Conservation (phyloP, 192 early-diverging fungal species). For the Backusella sp. region DNA sequence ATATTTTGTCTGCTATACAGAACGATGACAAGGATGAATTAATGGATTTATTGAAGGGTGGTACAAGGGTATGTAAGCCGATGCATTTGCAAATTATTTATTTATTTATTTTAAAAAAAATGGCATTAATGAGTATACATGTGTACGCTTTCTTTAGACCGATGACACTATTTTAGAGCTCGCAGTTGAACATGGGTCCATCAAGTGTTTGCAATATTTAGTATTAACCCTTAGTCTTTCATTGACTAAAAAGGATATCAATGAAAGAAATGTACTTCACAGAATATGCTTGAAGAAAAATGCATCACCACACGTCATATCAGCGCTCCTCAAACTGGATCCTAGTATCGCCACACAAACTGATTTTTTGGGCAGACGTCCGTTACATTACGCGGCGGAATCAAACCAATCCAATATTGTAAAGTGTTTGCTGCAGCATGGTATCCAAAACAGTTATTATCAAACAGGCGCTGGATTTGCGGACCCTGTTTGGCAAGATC, state of each 20-base stretch:
- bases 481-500: slow-evolving; percentile 52
- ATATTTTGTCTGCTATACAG: slow-evolving; percentile 36
- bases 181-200: slow-evolving; percentile 37
- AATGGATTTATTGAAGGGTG: slow-evolving; percentile 22
- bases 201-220: slow-evolving; percentile 39
- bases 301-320: slow-evolving; percentile 33
- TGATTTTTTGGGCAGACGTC: slow-evolving; percentile 57
- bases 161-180: slow-evolving; percentile 1
- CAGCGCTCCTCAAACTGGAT: slow-evolving; percentile 8
- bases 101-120: not conserved
- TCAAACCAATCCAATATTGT: slow-evolving; percentile 46
- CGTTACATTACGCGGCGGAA: slow-evolving; percentile 62
- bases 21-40: slow-evolving; percentile 36
- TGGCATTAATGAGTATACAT: not conserved
- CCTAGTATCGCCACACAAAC: slow-evolving; percentile 29
- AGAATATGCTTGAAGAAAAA: slow-evolving; percentile 28
- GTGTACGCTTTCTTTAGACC: not conserved
- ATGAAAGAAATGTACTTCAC: slow-evolving; percentile 61
- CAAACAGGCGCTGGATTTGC: slow-evolving; percentile 25
- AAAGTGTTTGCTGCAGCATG: slow-evolving; percentile 40
- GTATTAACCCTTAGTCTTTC: slow-evolving; percentile 31
- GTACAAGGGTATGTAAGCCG: not conserved
- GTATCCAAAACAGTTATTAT: slow-evolving; percentile 39
- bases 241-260: slow-evolving; percentile 46
- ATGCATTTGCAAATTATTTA: not conserved